Evolutionary conservation across 2,329 filamentous ascomycete species (phyloP), one percentile per base, ranked within the genome.

Genomic region (Colletotrichum sp.): DNA sequence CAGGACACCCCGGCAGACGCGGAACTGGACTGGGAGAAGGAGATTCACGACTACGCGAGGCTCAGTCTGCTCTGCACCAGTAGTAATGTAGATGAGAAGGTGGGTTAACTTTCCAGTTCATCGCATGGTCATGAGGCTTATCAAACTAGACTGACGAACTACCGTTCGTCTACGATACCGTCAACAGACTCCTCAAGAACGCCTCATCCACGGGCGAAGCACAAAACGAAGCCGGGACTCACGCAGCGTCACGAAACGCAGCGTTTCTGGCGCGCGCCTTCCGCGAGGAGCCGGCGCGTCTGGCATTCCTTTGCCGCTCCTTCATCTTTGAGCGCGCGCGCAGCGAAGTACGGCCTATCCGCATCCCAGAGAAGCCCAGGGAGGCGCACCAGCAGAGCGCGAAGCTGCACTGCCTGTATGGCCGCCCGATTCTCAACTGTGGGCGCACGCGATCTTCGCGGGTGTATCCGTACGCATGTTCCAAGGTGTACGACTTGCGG

Each of bases 401-500:
- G 28, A 93, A 93, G 81, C 84, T 96, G 28, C 94, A 95, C 81
- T 91, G 91, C 77, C 85, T 95, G 32, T 93, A 92, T 77, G 94
- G 94, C 22, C 88, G 90, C n/a, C 90, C 92, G 0, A 85, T 92
- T 5, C 81, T 88, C 28, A 83, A 83, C 34, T 76, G 81, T 28
- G 83, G 84, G n/a, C 81, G 84, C 32, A 83, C 84, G 13, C 79
- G 85, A 15, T 83, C 82, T 8, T 82, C 81, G 16, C 81, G 82
- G 18, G 86, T 86, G 3, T 92, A 92, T 81, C 90, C 92, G 2
- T 93, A 89, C 78, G 94, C 95, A 2, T 89, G 92, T 70, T 90
- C 92, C 62, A 90, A 91, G 77, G 93, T 96, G 5, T 96, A 96
- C 78, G 94, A 96, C 81, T 84, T 96, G 64, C 88, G 94, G 2